These are phyloP conservation scores for Vitis amurensis DNA, from an alignment of 164 flowering plant genomes.

Conservation along the genomic window DNA sequence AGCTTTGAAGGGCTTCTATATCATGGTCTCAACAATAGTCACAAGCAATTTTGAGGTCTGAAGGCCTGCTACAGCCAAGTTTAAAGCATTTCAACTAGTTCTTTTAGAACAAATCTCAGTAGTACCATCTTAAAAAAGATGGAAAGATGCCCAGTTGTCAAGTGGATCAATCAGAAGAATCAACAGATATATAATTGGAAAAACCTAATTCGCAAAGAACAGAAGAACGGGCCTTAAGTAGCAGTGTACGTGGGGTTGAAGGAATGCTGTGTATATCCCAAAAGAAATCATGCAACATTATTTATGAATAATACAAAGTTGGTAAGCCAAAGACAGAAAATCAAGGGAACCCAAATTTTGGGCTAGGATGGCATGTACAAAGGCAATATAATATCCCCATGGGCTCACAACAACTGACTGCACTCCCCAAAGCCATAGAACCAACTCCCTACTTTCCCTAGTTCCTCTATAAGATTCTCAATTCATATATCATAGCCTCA, in stretches of 20 bases:
- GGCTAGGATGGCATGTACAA: constrained; percentile 35
- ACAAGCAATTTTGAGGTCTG: too few species aligned
- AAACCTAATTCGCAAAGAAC: background rate
- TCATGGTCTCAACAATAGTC: too few species aligned
- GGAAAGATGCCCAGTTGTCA: too few species aligned
- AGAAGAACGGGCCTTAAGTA: too few species aligned
- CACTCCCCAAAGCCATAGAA: constrained; percentile 18
- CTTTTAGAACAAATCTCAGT: too few species aligned
- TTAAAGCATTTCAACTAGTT: too few species aligned
- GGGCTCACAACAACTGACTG: constrained; percentile 10
- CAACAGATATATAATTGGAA: background rate
- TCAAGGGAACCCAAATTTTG: constrained; percentile 24
- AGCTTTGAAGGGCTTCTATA: too few species aligned
- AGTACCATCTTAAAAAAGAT: too few species aligned
- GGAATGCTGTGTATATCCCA: constrained; percentile 2
- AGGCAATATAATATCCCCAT: constrained; percentile 19
- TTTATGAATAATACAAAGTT: constrained; percentile 33
- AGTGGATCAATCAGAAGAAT: background rate
- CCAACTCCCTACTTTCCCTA: constrained; percentile 9
- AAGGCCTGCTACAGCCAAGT: too few species aligned
- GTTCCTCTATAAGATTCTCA: constrained; percentile 27
- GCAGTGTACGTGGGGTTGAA: constrained; percentile 1
- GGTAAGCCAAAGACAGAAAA: constrained; percentile 18
- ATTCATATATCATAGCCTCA: constrained; percentile 17
- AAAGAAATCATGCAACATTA: constrained; percentile 33